Conservation (phyloP, 116 monocot genomes). For the Papilionanthe hybrid region DNA sequence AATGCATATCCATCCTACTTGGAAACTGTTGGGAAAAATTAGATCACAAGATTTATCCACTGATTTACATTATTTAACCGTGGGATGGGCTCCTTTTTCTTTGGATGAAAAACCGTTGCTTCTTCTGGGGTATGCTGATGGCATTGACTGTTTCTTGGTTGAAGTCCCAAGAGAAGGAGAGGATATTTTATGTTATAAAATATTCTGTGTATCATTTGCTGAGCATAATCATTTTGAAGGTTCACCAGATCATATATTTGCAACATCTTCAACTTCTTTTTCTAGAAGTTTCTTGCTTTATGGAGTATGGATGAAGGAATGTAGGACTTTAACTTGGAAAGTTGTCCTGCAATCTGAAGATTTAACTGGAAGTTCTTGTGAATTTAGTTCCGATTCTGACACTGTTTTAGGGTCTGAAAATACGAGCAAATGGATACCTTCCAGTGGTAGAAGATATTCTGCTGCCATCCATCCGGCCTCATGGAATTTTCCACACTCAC, state of each 20-base stretch:
- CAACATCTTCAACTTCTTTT: constrained; percentile 25
- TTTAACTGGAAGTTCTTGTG: constrained; percentile 22
- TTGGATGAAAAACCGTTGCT: constrained; percentile 55
- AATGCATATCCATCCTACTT: constrained; percentile 26
- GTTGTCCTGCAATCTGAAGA: constrained; percentile 45
- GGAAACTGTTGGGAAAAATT: constrained; percentile 60
- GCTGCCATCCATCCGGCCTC: constrained; percentile 25
- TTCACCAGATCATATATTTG: constrained; percentile 26
- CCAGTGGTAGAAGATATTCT: constrained; percentile 31
- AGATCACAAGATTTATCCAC: constrained; percentile 23
- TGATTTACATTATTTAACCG: constrained; percentile 41
- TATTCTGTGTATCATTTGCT: constrained; percentile 58
- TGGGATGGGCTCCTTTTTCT: constrained; percentile 70
- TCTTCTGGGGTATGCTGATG: constrained; percentile 60
- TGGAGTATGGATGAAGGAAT: constrained; percentile 57
- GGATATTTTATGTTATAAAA: constrained; percentile 42
- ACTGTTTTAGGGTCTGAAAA: constrained; percentile 9
- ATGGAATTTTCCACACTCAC: constrained; percentile 39
- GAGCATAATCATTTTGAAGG: constrained; percentile 17
- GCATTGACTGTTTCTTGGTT: constrained; percentile 72
- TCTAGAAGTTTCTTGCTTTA: constrained; percentile 52
- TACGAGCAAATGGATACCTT: constrained; percentile 17
- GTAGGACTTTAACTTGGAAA: constrained; percentile 76
- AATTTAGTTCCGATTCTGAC: constrained; percentile 21
- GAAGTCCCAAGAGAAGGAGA: constrained; percentile 27